A percentile compares a stretch with the other conserved stretches of the same genome.
These are phyloP conservation scores for Talaromyces amestolkiae DNA, from an alignment of 2,329 filamentous ascomycete genomes.

Conservation along the genomic window DNA sequence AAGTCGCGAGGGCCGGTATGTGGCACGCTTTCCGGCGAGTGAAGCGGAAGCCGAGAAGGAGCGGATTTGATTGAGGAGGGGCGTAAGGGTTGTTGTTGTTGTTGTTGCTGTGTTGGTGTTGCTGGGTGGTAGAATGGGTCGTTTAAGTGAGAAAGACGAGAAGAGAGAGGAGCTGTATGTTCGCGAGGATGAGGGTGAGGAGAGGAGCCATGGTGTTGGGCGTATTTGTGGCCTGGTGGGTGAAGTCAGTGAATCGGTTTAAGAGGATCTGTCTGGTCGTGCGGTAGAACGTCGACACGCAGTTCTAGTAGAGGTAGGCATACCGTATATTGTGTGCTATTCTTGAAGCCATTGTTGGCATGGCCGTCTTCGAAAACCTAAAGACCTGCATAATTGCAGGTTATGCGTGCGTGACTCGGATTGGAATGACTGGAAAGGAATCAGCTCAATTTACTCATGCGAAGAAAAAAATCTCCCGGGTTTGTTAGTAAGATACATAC, in stretches of 20 bases:
- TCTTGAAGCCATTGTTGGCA: slow-evolving; percentile 28
- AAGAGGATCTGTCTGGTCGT: too few relatives aligned
- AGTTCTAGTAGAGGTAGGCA: not conserved
- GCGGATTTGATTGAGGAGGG: slow-evolving; percentile 30
- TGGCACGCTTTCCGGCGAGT: slow-evolving; percentile 49
- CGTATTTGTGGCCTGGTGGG: slow-evolving; percentile 8
- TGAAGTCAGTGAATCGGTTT: not conserved
- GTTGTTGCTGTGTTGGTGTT: not conserved
- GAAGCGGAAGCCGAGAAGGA: slow-evolving; percentile 46
- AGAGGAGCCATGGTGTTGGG: not conserved
- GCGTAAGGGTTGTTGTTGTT: not conserved
- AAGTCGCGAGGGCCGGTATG: slow-evolving; percentile 58
- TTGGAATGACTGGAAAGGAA: not conserved
- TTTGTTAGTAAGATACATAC: not conserved
- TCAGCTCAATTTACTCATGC: not conserved
- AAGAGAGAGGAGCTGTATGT: slow-evolving; percentile 7
- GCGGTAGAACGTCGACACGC: too few relatives aligned
- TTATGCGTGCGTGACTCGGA: not conserved
- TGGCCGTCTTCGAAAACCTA: slow-evolving; percentile 29
- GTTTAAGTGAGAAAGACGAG: not conserved
- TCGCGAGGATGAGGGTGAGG: not conserved
- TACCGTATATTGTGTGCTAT: slow-evolving; percentile 12
- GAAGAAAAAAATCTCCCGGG: not conserved
- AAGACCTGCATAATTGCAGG: slow-evolving; percentile 34
- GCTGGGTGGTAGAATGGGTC: not conserved